Percentiles rank a stretch among this genome's conserved stretches.
Evolutionary conservation across 345 rosid genomes (phyloP).

Genomic region (Lepidium africanum): DNA sequence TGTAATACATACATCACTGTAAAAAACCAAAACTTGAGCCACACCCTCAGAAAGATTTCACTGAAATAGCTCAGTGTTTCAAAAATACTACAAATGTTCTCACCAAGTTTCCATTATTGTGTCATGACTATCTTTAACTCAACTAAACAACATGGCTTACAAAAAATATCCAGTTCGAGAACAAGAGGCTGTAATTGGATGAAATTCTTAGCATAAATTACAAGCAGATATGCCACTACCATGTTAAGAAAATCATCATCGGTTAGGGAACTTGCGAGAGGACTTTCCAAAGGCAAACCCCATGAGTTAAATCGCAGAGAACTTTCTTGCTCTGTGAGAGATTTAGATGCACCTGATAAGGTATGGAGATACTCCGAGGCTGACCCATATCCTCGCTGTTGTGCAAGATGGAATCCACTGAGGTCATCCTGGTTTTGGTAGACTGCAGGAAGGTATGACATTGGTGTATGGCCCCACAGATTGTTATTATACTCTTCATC

Average conservation of each 20-base stretch:
- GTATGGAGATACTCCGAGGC: conserved; percentile 32
- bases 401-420: conserved; percentile 41
- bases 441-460: conserved; percentile 40
- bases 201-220: conserved; percentile 7
- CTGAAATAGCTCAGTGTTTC: background rate
- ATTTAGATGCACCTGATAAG: conserved; percentile 36
- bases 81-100: conserved; percentile 12
- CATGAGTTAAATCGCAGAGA: conserved; percentile 54
- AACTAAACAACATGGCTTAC: conserved; percentile 21
- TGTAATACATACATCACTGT: background rate
- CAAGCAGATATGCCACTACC: conserved; percentile 46
- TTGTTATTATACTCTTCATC: conserved; percentile 45
- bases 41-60: background rate
- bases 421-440: conserved; percentile 55
- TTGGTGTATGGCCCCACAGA: conserved; percentile 17
- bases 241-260: conserved; percentile 92
- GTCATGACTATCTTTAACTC: background rate
- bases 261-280: conserved; percentile 67
- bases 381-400: conserved; percentile 38
- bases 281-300: conserved; percentile 77
- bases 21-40: background rate
- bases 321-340: conserved; percentile 33
- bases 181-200: background rate
- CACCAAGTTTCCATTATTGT: conserved; percentile 16
- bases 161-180: conserved; percentile 12